phyloP scores from a whole-genome alignment of 345 rosid genomes.

The Rhodamnia rubescens region DNA sequence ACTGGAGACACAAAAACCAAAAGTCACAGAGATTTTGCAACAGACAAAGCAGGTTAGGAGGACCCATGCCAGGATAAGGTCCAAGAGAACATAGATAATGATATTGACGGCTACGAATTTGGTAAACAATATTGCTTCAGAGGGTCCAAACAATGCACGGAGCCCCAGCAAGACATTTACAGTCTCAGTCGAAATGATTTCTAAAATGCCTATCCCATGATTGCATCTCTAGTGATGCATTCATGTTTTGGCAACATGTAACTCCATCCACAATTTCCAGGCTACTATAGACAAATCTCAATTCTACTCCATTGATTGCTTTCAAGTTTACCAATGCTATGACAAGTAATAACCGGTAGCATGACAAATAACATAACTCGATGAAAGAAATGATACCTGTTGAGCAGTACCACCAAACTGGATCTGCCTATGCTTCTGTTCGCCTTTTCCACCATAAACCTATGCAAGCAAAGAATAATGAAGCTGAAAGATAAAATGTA shows the following conservation, averaged over 20 bases:
- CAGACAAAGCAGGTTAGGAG: neutral
- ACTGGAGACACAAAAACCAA: neutral
- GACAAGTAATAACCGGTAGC: neutral
- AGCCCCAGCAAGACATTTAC: neutral
- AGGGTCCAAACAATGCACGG: neutral
- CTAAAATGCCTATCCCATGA: neutral
- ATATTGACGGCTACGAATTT: neutral
- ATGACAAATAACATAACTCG: neutral
- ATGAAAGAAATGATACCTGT: slow-evolving; percentile 25
- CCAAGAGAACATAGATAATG: neutral
- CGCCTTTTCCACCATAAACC: slow-evolving; percentile 65
- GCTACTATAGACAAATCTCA: neutral
- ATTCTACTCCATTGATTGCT: neutral
- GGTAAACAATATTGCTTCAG: neutral
- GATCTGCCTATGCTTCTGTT: slow-evolving; percentile 43
- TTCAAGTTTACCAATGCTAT: neutral
- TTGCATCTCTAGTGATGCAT: neutral
- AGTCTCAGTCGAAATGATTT: neutral
- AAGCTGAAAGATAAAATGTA: neutral
- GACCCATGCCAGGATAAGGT: neutral
- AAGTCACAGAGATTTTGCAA: neutral
- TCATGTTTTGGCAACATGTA: neutral
- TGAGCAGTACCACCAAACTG: slow-evolving; percentile 54
- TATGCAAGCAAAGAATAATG: slow-evolving; percentile 1
- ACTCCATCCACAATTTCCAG: neutral